Base-by-base conservation (phyloP, 345 rosid species). In the Lepidium sativum region DNA sequence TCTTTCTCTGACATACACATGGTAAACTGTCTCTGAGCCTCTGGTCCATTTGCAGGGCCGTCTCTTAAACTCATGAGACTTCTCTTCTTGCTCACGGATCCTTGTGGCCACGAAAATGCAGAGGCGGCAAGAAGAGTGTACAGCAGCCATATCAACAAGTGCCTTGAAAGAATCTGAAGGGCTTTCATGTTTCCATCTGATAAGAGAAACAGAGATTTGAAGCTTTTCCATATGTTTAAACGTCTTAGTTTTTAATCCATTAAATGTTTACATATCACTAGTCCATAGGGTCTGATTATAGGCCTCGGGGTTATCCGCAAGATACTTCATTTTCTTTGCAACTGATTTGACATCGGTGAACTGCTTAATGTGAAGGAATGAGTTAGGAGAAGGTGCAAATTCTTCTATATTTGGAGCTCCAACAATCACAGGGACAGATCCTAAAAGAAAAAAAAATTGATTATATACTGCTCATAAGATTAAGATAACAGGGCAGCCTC, bases 91-190 rank as follows among this genome's bases (percentile, higher is more conserved):
- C 72, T 84, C 88, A 6, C 63, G 76, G 67, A 84, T 81, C 51
- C 27, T 60, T 9, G 98, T 89, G 47, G 96, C 98, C 59, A 92
- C 70, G 67, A 87, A 86, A 74, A 89, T 83, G 79, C 96, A 92
- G 63, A 89, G 90, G 9, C 96, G 96, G 61, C 98, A 92, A 18
- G 98, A 84, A 31, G 96, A 92, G 51, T 89, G 97, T 45, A 89
- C 97, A 3, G 88, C 92, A 29, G 97, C 87, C 98, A 89, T 92
- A 77, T 92, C 97, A 69, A 92, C 81, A 20, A 92, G 88, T 63
- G 97, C 97, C 81, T 87, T 89, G 78, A 89, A 92, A 67, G 88
- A 81, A 75, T 89, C 95, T 9, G 90, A 83, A 23, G 96, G 96
- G 13, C 98, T 95, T 59, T 89, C 85, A 1, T 83, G 81, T 76